phyloP scores from a whole-genome alignment of 2,329 filamentous ascomycete genomes.

The Fusarium nodosum region DNA sequence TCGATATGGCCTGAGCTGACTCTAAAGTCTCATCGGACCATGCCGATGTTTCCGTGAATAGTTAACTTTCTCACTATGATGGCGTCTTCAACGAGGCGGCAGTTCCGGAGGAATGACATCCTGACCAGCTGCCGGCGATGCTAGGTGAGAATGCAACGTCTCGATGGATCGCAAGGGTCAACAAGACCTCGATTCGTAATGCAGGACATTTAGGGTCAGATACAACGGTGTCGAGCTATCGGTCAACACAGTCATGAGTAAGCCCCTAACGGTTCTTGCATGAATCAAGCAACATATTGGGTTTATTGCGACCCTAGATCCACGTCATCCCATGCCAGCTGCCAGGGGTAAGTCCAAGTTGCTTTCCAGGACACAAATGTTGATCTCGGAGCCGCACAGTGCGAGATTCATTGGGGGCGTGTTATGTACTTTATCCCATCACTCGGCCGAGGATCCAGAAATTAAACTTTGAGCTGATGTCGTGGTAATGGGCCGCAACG shows the following conservation, averaged over 20 bases:
- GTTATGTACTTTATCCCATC: background rate
- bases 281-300: background rate
- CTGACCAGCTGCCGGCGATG: background rate
- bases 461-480: background rate
- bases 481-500: background rate
- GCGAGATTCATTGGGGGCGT: rapidly evolving
- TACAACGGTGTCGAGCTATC: background rate
- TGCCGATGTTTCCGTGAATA: background rate
- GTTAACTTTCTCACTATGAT: background rate
- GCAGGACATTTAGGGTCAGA: background rate
- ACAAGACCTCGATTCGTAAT: background rate
- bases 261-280: background rate
- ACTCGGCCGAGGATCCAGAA: background rate
- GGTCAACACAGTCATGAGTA: background rate
- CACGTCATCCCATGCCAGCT: background rate
- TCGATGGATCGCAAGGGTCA: background rate
- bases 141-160: background rate
- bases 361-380: background rate
- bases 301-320: background rate
- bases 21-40: background rate
- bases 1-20: background rate
- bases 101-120: background rate
- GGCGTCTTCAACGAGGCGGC: background rate
- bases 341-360: background rate
- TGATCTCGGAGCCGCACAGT: background rate